Evolutionary conservation across 257 asterid genomes (phyloP).

Genomic region (Misopates orontium): DNA sequence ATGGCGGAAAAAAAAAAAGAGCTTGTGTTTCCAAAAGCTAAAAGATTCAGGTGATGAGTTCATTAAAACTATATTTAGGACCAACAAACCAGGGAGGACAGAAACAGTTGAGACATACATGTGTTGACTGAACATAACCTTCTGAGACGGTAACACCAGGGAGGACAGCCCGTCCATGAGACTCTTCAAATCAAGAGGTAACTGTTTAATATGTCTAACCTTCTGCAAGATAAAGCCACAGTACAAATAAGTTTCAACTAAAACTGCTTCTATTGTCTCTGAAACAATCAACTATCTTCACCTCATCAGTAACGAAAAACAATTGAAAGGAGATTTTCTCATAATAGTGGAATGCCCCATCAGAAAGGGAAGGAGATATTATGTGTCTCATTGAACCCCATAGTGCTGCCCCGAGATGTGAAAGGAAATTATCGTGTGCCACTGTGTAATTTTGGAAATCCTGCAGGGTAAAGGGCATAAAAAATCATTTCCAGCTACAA

Average conservation of each 20-base stretch:
- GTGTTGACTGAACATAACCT: slow-evolving; percentile 77
- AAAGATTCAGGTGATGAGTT: slow-evolving; percentile 10
- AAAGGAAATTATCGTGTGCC: slow-evolving; percentile 95
- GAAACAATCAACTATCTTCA: slow-evolving; percentile 31
- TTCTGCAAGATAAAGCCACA: slow-evolving; percentile 52
- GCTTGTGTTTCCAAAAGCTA: slow-evolving; percentile 3
- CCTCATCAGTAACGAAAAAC: slow-evolving; percentile 96
- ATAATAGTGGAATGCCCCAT: slow-evolving; percentile 96
- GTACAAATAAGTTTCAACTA: slow-evolving; percentile 8
- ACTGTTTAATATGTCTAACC: slow-evolving; percentile 52
- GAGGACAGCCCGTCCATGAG: slow-evolving; percentile 78
- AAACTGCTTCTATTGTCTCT: not conserved
- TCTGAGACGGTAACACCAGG: slow-evolving; percentile 75
- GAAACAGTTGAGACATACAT: slow-evolving; percentile 46
- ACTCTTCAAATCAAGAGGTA: slow-evolving; percentile 81
- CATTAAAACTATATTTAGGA: slow-evolving; percentile 22
- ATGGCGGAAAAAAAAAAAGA: slow-evolving; percentile 8
- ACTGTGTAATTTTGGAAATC: slow-evolving; percentile 86
- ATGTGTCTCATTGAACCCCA: slow-evolving; percentile 98
- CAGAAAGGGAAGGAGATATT: slow-evolving; percentile 93
- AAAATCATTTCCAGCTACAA: slow-evolving; percentile 23
- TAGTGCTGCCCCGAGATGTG: slow-evolving; percentile 93
- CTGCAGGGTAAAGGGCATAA: slow-evolving; percentile 43
- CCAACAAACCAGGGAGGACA: slow-evolving; percentile 16
- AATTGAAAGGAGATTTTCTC: slow-evolving; percentile 90